A percentile compares a stretch with the other conserved stretches of the same genome.
phyloP scores from a whole-genome alignment of 2,329 filamentous ascomycete genomes.

The Gaeumannomyces sp. region DNA sequence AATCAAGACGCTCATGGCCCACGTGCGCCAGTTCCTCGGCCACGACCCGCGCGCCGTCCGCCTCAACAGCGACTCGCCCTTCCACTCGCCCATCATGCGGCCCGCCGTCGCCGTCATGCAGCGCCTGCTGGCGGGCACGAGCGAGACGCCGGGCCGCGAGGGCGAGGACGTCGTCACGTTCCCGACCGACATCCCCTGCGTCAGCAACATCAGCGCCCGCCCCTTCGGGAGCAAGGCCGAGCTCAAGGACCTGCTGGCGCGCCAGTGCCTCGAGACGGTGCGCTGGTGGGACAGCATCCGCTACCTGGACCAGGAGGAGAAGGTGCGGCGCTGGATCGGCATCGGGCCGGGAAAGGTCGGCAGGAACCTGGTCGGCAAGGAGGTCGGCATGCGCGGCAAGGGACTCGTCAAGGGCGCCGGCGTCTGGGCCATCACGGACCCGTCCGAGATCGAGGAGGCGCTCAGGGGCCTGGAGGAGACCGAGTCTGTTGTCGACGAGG shows the following conservation, averaged over 20 bases:
- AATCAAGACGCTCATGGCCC: constrained; percentile 75
- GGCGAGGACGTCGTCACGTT: constrained; percentile 65
- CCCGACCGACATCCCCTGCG: constrained; percentile 67
- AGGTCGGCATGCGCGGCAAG: constrained; percentile 78
- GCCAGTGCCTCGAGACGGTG: constrained; percentile 88
- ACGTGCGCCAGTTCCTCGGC: constrained; percentile 82
- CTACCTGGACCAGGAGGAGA: constrained; percentile 78
- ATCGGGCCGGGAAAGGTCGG: constrained; percentile 93
- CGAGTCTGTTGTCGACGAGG: constrained; percentile 42
- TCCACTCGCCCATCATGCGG: constrained; percentile 87
- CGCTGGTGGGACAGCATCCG: constrained; percentile 91
- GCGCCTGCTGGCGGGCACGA: constrained; percentile 55
- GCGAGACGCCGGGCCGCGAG: constrained; percentile 45
- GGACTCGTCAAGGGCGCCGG: constrained; percentile 81
- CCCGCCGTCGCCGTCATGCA: constrained; percentile 73
- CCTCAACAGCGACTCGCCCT: constrained; percentile 81
- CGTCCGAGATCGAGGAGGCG: constrained; percentile 66
- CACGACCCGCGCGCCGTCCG: constrained; percentile 86
- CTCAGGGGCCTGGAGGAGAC: constrained; percentile 61
- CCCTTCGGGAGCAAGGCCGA: constrained; percentile 70
- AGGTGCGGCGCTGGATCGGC: constrained; percentile 79
- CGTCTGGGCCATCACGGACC: constrained; percentile 86
- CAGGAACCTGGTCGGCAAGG: constrained; percentile 87
- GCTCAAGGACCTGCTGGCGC: constrained; percentile 75
- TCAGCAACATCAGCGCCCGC: constrained; percentile 79